A percentile compares a stretch with the other conserved stretches of the same genome.
phyloP scores from a whole-genome alignment of 75 land plant species.

The Larix kaempferi region DNA sequence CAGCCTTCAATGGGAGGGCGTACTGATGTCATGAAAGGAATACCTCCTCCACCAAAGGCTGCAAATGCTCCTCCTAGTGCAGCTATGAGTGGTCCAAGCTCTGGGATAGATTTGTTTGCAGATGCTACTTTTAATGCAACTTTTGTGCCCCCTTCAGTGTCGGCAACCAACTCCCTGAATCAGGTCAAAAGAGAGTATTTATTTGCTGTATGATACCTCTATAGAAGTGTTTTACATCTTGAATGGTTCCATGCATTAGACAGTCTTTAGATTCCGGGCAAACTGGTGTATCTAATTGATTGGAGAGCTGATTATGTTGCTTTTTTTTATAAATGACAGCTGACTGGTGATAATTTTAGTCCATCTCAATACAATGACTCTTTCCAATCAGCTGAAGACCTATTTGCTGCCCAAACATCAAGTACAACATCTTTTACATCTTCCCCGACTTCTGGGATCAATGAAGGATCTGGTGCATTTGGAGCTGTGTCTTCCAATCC shows the following conservation, averaged over 20 bases:
- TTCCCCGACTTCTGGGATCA: neutral
- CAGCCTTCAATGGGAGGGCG: conserved; percentile 19
- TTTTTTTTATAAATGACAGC: neutral
- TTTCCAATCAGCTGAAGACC: neutral
- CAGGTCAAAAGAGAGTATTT: conserved; percentile 1
- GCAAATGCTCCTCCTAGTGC: neutral
- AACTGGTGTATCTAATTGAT: neutral
- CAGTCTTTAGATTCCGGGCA: neutral
- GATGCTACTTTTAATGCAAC: conserved; percentile 10
- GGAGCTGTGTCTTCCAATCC: conserved; percentile 16
- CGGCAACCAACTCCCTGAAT: conserved; percentile 1
- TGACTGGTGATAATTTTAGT: neutral
- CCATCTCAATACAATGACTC: neutral
- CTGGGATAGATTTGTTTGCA: conserved; percentile 10
- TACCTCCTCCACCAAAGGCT: conserved; percentile 7
- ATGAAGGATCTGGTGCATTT: neutral
- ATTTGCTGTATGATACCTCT: neutral
- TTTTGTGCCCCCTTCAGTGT: neutral
- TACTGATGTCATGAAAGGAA: conserved; percentile 13
- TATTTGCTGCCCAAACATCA: conserved; percentile 5
- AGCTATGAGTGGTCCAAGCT: neutral
- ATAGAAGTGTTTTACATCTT: neutral
- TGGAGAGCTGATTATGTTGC: neutral
- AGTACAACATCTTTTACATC: neutral
- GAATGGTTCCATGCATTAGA: neutral